Conservation (phyloP, 805 yeast genomes). For the Naumovozyma dairenensis region DNA sequence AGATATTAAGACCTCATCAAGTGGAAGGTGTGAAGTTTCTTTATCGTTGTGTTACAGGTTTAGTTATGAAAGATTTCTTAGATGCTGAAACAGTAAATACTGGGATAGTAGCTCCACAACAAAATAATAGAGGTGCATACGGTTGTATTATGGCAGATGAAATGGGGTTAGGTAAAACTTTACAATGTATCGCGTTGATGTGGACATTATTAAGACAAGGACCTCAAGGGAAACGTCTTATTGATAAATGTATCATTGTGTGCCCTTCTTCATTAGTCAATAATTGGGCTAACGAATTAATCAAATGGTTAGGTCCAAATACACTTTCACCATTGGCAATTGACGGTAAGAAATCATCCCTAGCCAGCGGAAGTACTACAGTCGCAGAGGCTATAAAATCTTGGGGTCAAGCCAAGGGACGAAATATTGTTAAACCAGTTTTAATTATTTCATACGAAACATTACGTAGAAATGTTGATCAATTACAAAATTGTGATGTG, state of each 20-base stretch:
- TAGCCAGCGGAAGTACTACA: conserved; percentile 47
- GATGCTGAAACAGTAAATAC: conserved; percentile 18
- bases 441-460: conserved; percentile 92
- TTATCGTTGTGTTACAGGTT: conserved; percentile 83
- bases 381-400: conserved; percentile 56
- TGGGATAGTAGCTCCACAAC: conserved; percentile 1
- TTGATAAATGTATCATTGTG: conserved; percentile 82
- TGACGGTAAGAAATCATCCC: conserved; percentile 63
- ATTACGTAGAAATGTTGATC: conserved; percentile 71
- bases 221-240: conserved; percentile 71
- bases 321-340: conserved; percentile 78
- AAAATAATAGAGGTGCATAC: conserved; percentile 58
- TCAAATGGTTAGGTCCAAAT: conserved; percentile 94
- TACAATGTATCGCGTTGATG: conserved; percentile 80
- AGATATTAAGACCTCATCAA: conserved; percentile 89
- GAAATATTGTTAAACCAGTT: conserved; percentile 87
- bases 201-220: conserved; percentile 89
- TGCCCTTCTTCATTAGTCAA: conserved; percentile 91
- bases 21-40: conserved; percentile 89
- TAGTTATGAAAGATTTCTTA: conserved; percentile 37
- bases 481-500: conserved; percentile 63
- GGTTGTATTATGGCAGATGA: conserved; percentile 99
- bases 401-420: conserved; percentile 85
- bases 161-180: conserved; percentile 89
- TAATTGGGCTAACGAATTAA: conserved; percentile 95